Base-by-base conservation (phyloP, 179 eudicot species). In the Silene coronaria region DNA sequence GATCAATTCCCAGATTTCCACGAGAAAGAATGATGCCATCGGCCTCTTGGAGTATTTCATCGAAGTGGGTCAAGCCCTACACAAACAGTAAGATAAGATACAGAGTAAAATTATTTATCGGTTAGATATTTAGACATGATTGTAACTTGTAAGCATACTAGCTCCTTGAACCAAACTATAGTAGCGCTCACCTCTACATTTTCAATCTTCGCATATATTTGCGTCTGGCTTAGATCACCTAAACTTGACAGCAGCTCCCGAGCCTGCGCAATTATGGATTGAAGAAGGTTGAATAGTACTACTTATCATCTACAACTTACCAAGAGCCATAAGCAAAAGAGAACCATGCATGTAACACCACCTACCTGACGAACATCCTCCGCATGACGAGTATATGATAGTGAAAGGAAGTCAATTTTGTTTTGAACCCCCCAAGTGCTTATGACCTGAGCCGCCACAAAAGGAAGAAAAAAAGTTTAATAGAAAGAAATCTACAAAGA, bases 1-100 rank as follows among this genome's bases (percentile, higher is more conserved):
- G 97, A 87, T 95, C 99, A 67, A 95, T 92, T 28, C 99, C 99
- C 87, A 95, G 90, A 87, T 92, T 92, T 80, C 99, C 99, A 79
- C 99, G 97, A 53, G 97, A 95, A 80, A 95, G 96, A 65, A 95
- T 91, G 74, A 95, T 91, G 46, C 97, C 99, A 86, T 95, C 99
- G 26, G 97, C 97, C 83, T 91, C 97, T 86, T 88, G 88, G 64
- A 95, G 90, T 59, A 95, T 92, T 85, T 95, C 99, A 81, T 95
- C 97, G 78, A 92, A 95, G 80, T 95, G 96, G 36, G 84, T 87
- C 77, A 95, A 78, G 77, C 99, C 99, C 99, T 95, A 71, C 24
- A 48, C 69, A 77, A 67, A 11, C 9, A 70, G 45, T 34, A 72
- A 26, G 34, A 75, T 46, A 42, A 14, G 46, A 21, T 58, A 21